A percentile compares a stretch with the other conserved stretches of the same genome.
These are phyloP conservation scores for Aspergillus bombycis DNA, from an alignment of 2,329 filamentous ascomycete genomes.

Conservation along the genomic window DNA sequence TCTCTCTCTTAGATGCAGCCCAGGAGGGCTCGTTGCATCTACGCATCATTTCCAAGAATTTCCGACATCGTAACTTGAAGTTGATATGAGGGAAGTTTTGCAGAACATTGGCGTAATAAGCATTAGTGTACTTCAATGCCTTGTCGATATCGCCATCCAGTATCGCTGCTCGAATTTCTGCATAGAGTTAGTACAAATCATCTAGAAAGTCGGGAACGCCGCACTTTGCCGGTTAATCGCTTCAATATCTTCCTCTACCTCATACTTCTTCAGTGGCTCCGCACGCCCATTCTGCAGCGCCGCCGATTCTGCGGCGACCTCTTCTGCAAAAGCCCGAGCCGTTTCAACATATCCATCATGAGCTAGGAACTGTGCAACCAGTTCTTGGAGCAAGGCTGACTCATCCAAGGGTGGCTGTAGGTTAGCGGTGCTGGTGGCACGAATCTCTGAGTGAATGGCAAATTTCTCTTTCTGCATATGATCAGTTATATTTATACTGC, in stretches of 20 bases:
- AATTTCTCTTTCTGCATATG: conserved; percentile 60
- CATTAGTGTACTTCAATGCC: conserved; percentile 78
- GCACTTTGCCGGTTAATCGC: conserved; percentile 83
- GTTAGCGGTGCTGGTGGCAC: conserved; percentile 57
- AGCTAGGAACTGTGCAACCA: conserved; percentile 85
- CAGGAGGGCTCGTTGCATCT: conserved; percentile 66
- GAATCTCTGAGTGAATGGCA: conserved; percentile 65
- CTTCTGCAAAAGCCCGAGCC: conserved; percentile 81
- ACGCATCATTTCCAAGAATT: conserved; percentile 94
- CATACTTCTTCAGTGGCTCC: conserved; percentile 60
- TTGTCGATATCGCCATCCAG: conserved; percentile 90
- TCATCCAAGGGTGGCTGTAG: conserved; percentile 70
- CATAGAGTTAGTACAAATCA: background rate
- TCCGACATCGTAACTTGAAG: conserved; percentile 84
- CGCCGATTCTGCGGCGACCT: conserved; percentile 73
- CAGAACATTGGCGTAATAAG: conserved; percentile 79
- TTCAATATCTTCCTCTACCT: conserved; percentile 79
- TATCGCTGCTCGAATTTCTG: conserved; percentile 84
- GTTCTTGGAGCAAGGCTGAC: conserved; percentile 75
- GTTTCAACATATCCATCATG: conserved; percentile 97
- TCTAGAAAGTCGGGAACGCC: conserved; percentile 28
- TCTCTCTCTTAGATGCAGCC: conserved; percentile 40
- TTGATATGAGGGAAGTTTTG: conserved; percentile 79
- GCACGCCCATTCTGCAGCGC: conserved; percentile 64
- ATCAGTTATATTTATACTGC: background rate